A percentile compares a stretch with the other conserved stretches of the same genome.
phyloP scores from a whole-genome alignment of 192 early-diverging fungal species.

The Backusella macrospora region DNA sequence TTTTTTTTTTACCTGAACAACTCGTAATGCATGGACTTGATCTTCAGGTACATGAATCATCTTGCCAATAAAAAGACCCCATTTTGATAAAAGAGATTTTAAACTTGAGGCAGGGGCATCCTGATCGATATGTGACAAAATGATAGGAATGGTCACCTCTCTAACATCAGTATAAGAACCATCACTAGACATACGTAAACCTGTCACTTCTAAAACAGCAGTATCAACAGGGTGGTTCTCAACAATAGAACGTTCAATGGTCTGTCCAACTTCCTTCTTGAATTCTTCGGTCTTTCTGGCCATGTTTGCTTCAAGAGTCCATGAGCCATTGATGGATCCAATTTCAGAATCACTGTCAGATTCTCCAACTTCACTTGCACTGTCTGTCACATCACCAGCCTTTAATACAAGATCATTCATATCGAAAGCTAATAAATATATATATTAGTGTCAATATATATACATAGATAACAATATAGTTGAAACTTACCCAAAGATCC shows the following conservation, averaged over 20 bases:
- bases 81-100: slow-evolving; percentile 55
- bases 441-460: not conserved
- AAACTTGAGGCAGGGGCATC: slow-evolving; percentile 45
- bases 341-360: slow-evolving; percentile 48
- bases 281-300: slow-evolving; percentile 65
- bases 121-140: slow-evolving; percentile 66
- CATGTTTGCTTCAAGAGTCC: slow-evolving; percentile 51
- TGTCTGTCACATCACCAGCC: slow-evolving; percentile 41
- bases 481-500: slow-evolving; percentile 47
- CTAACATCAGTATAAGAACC: slow-evolving; percentile 81
- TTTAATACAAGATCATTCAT: slow-evolving; percentile 43
- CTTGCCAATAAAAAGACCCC: slow-evolving; percentile 71
- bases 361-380: slow-evolving; percentile 40
- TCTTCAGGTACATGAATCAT: slow-evolving; percentile 70
- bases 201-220: slow-evolving; percentile 83
- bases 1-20: slow-evolving; percentile 41
- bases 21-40: slow-evolving; percentile 70
- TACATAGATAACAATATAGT: not conserved
- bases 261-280: slow-evolving; percentile 71
- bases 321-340: slow-evolving; percentile 51
- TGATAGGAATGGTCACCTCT: slow-evolving; percentile 67
- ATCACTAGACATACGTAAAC: slow-evolving; percentile 85
- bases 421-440: slow-evolving; percentile 62
- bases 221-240: slow-evolving; percentile 77
- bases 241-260: slow-evolving; percentile 79